Evolutionary conservation across 2,329 filamentous ascomycete genomes (phyloP), one percentile per base, ranked within the genome.

Genomic region (Calonectria pseudoreteaudii): DNA sequence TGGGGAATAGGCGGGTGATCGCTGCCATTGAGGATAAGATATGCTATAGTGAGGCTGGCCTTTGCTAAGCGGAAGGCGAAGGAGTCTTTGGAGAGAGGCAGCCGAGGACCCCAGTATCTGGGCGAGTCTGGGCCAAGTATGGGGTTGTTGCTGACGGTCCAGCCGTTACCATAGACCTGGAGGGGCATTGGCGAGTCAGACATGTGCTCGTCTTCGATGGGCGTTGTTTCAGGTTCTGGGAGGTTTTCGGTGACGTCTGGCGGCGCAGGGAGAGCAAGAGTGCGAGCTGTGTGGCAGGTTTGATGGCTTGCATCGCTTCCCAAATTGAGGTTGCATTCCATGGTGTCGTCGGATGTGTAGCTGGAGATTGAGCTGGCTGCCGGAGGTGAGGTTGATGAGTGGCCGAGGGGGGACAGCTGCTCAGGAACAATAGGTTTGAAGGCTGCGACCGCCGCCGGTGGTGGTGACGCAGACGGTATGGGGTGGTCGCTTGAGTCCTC

Each of bases 121-220:
- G 50, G 47, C 2, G 70, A 47, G 20, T 64, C 66, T 20, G 53
- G n/a, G 26, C 70, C 50, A 11, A 74, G 62, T 31, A 73, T 41
- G 7, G 76, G 64, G 31, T 65, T 64, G 2, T 76, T 76, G 53
- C 44, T 70, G 23, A 75, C 70, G 7, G 76, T 66, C 79, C 79
- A 80, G 62, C 79, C 79, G 50, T 80, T 78, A 23, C 77, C 79
- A 36, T 77, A 81, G 52, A 81, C 75, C 20, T 81, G 79, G 20
- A 76, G 66, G 0, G 77, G 41, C 4, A 80, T 30, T 20, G 18
- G 6, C 18, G 65, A 50, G 44, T 56, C 2, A 1, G 62, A 41
- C 47, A 70, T 70, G 20, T 74, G 9, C 6, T 52, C 36, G 34
- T 56, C 34, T n/a, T 58, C 52, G 71, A 68, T 65, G 10, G 71